Evolutionary conservation across 495 filamentous ascomycete species (phyloP), one percentile per base, ranked within the genome.

Genomic region (Xylaria palmicola): DNA sequence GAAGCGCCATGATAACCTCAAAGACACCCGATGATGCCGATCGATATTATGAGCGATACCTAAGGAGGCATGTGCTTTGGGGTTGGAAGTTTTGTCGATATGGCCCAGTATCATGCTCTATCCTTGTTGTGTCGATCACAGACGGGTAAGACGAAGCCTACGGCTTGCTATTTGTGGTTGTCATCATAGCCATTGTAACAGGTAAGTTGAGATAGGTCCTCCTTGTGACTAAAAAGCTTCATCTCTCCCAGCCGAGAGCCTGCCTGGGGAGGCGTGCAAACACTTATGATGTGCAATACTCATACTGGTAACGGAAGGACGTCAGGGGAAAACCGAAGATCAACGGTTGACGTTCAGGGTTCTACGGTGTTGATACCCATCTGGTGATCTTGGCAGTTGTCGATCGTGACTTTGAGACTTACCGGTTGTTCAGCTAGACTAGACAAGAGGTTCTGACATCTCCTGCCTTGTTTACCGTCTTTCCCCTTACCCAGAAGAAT

Each of bases 241-340:
- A 12, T 19, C 26, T 15, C 40, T 20, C 29, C 3, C 3, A 52
- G 12, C 30, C n/a, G 8, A 34, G n/a, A 7, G 36, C 3, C 3
- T 36, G 12, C 30, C n/a, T n/a, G 19, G n/a, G n/a, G 36, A 52
- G 6, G 9, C 15, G 49, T 6, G 7, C 15, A 48, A 17, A 10
- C 5, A 8, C 20, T 6, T 27, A 26, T 34, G 51, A 54, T 54
- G 36, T 39, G 36, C 51, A 40, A 39, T 29, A 54, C 24, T 29
- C 20, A 54, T 54, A 54, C 51, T 54, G 3, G 20, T 39, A 54
- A 40, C 6, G 36, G 51, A 54, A 54, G 51, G 51, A 54, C 34
- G 24, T 32, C 27, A 34, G 34, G 51, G 51, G 24, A 29, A 40
- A 20, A 12, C 37, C 29, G 36, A 54, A 54, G 51, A 54, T 54